phyloP scores from a whole-genome alignment of 148 eudicot genomes.

The Tetragonia tetragonoides region DNA sequence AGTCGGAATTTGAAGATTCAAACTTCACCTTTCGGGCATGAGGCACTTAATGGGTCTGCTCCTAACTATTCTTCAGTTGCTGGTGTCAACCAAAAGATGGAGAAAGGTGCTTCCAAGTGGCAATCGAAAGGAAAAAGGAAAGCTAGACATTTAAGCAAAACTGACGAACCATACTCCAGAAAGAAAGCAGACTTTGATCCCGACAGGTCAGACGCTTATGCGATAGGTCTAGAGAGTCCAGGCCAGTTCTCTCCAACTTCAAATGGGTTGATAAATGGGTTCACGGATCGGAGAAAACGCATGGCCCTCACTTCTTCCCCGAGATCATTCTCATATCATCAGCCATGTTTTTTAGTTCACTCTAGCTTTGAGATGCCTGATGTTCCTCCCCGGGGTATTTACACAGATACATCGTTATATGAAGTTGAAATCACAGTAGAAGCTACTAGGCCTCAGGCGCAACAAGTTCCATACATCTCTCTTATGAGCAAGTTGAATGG shows the following conservation, averaged over 20 bases:
- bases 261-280: constrained; percentile 31
- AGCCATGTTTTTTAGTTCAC: constrained; percentile 47
- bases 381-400: constrained; percentile 22
- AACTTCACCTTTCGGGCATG: constrained; percentile 41
- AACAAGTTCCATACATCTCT: constrained; percentile 74
- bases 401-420: constrained; percentile 31
- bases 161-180: constrained; percentile 28
- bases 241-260: constrained; percentile 28
- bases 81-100: constrained; percentile 34
- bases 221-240: constrained; percentile 23
- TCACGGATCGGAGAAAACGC: constrained; percentile 40
- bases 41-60: constrained; percentile 40
- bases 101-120: constrained; percentile 68
- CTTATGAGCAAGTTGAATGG: constrained; percentile 70
- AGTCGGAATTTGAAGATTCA: constrained; percentile 47
- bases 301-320: constrained; percentile 15
- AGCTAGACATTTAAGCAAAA: constrained; percentile 41
- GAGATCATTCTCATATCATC: constrained; percentile 48
- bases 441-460: constrained; percentile 47
- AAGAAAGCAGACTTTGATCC: constrained; percentile 31
- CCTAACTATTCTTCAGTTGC: constrained; percentile 47
- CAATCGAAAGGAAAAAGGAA: constrained; percentile 78
- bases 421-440: constrained; percentile 68
- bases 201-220: constrained; percentile 30
- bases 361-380: constrained; percentile 45